Conservation (phyloP, 352 stramenopile genomes). For the Globisporangium okanoganense region DNA sequence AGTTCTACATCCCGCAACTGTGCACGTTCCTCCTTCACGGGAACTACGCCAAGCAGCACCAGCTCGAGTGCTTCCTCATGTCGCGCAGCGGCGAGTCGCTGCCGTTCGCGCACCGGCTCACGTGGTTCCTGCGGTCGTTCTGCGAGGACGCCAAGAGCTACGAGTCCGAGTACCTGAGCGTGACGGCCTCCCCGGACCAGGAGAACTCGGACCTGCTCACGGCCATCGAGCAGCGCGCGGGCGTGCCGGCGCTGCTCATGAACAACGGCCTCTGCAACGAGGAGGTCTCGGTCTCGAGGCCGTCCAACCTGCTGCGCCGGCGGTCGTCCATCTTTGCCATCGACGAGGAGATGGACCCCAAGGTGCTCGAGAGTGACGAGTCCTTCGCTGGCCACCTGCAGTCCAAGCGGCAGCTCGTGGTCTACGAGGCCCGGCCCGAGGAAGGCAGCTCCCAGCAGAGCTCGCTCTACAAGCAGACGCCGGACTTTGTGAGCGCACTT, state of each 20-base stretch:
- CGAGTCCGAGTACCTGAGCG: constrained; percentile 74
- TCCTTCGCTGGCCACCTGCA: constrained; percentile 54
- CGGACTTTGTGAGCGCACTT: constrained; percentile 60
- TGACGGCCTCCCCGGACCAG: constrained; percentile 45
- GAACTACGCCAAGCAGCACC: constrained; percentile 80
- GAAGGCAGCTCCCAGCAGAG: constrained; percentile 65
- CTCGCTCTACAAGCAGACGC: constrained; percentile 63
- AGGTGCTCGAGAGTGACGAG: constrained; percentile 38
- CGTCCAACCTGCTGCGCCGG: constrained; percentile 44
- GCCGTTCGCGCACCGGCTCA: constrained; percentile 79
- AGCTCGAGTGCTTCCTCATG: constrained; percentile 86
- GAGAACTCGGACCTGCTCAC: constrained; percentile 62
- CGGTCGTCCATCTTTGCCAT: constrained; percentile 59
- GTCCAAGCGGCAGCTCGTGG: constrained; percentile 38
- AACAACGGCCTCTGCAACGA: constrained; percentile 64
- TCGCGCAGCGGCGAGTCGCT: constrained; percentile 75
- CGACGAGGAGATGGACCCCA: constrained; percentile 40
- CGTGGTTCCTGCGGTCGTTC: constrained; percentile 89
- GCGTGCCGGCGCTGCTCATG: constrained; percentile 71
- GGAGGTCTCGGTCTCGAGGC: constrained; percentile 48
- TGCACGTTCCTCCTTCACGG: constrained; percentile 84
- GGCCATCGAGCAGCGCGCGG: constrained; percentile 61
- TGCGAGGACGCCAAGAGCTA: constrained; percentile 60
- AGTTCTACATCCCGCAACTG: constrained; percentile 90
- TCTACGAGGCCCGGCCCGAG: constrained; percentile 53